Conservation (phyloP, 306 rosid species). For the Aeschynomene evenia region DNA sequence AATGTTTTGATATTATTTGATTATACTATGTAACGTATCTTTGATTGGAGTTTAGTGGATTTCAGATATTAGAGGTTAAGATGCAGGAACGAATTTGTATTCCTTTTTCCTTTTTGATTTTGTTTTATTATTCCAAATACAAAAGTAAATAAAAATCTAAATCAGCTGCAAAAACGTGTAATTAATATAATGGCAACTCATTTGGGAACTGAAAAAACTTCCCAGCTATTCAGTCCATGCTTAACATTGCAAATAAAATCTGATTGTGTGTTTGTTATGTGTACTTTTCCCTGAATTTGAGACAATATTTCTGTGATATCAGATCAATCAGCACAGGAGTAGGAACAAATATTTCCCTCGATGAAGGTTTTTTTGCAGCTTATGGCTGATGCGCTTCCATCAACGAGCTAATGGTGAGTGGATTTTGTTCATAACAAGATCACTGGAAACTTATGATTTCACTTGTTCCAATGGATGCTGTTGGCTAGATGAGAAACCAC, state of each 20-base stretch:
- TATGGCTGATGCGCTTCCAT: background rate
- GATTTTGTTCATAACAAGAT: constrained; percentile 11
- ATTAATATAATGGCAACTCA: too few relatives aligned
- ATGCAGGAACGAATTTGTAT: background rate
- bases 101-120: background rate
- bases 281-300: constrained; percentile 28
- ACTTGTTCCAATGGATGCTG: constrained; percentile 9
- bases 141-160: background rate
- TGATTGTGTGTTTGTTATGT: constrained; percentile 2
- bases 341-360: background rate
- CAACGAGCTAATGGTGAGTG: constrained; percentile 6
- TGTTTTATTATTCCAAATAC: background rate
- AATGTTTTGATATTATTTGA: background rate
- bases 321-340: constrained; percentile 35
- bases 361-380: constrained; percentile 23
- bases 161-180: background rate
- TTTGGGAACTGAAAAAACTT: too few relatives aligned
- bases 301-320: constrained; percentile 31
- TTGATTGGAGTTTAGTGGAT: background rate
- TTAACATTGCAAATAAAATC: constrained; percentile 10
- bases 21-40: background rate
- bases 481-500: constrained; percentile 11
- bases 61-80: background rate
- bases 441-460: background rate
- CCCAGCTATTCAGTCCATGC: background rate